Evolutionary conservation across 2,329 filamentous ascomycete species (phyloP).

Genomic region (Myriosclerotinia duriaeana): DNA sequence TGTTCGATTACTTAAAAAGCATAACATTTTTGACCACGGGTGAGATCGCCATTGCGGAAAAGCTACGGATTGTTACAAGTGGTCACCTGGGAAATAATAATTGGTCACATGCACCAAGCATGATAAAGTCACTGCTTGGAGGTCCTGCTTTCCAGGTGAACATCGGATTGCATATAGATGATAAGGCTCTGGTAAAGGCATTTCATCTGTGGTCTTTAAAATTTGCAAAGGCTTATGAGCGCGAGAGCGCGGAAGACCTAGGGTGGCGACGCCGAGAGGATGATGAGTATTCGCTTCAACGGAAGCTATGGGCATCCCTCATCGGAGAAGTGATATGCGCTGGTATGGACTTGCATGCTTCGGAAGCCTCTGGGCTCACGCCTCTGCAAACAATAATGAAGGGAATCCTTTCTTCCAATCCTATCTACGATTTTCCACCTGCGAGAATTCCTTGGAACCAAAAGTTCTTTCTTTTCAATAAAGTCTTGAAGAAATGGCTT

Average conservation of each 20-base stretch:
- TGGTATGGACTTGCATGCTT: background rate
- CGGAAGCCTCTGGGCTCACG: background rate
- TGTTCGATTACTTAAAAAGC: background rate
- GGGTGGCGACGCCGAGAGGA: background rate
- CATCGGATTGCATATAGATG: background rate
- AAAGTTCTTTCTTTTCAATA: background rate
- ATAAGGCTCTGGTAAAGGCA: background rate
- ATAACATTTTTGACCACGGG: background rate
- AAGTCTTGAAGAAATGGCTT: background rate
- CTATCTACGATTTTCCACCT: too few relatives aligned
- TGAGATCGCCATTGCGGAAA: background rate
- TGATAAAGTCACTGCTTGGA: background rate
- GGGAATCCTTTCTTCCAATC: too few relatives aligned
- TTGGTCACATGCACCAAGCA: background rate
- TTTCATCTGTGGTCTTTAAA: background rate
- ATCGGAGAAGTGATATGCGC: background rate
- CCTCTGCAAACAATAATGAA: background rate
- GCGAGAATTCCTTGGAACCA: too few relatives aligned
- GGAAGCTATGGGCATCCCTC: background rate
- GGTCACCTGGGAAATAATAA: background rate
- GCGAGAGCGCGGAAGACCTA: background rate
- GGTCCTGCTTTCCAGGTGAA: background rate
- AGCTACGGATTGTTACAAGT: background rate
- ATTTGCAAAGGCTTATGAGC: background rate
- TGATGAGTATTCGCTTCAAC: too few relatives aligned